These are phyloP conservation scores for Colletotrichum costaricense DNA, from an alignment of 2,329 filamentous ascomycete genomes.

Conservation along the genomic window DNA sequence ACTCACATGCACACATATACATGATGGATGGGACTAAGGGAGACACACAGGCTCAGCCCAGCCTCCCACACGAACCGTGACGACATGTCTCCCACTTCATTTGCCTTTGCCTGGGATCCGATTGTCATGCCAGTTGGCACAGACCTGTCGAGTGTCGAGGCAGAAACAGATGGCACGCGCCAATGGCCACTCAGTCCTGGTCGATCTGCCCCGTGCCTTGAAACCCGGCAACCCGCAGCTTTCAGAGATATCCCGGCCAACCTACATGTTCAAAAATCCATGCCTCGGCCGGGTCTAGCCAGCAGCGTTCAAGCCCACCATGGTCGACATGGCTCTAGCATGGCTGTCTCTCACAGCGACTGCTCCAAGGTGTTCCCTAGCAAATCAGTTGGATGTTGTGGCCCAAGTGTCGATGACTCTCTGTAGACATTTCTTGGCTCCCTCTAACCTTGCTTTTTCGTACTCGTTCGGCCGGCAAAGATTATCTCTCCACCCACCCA, in stretches of 20 bases:
- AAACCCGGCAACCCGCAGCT: slow-evolving; percentile 26
- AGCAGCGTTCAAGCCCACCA: background rate
- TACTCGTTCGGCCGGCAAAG: slow-evolving; percentile 28
- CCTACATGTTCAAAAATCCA: slow-evolving; percentile 15
- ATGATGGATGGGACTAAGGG: background rate
- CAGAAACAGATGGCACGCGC: slow-evolving; percentile 32
- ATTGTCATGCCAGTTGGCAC: slow-evolving; percentile 6
- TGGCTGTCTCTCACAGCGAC: background rate
- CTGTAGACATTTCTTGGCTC: slow-evolving; percentile 29
- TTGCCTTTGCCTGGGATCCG: slow-evolving; percentile 17
- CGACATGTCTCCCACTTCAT: slow-evolving; percentile 23
- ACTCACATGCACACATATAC: background rate
- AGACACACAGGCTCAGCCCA: slow-evolving; percentile 28
- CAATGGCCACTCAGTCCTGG: slow-evolving; percentile 21
- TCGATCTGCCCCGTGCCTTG: slow-evolving; percentile 31
- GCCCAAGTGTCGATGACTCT: slow-evolving; percentile 3
- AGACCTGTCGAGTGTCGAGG: slow-evolving; percentile 12
- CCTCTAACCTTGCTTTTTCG: slow-evolving; percentile 30
- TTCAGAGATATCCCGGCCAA: slow-evolving; percentile 25
- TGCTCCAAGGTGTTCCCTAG: background rate
- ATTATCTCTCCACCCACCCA: slow-evolving; percentile 17
- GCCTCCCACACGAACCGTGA: slow-evolving; percentile 34
- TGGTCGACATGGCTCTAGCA: too few relatives aligned
- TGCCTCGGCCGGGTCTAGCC: slow-evolving; percentile 19
- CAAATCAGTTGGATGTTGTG: background rate